Percentiles rank a stretch among this genome's conserved stretches.
Conservation (phyloP, 2,329 filamentous ascomycete species). For the Colletotrichum lentis region DNA sequence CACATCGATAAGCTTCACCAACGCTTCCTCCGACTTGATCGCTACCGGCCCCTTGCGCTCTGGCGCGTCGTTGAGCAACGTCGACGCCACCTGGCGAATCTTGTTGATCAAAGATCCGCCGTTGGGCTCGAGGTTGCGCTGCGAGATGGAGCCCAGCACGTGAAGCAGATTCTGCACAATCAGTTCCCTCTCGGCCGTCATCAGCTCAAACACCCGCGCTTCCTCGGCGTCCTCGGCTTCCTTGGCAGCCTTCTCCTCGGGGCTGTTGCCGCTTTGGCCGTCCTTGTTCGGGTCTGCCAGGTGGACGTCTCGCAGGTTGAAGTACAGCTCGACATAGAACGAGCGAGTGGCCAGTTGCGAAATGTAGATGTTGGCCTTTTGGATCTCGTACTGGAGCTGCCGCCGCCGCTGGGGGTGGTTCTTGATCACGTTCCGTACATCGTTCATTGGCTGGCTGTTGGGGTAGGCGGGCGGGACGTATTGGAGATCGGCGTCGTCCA, state of each 20-base stretch:
- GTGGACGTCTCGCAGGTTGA: constrained; percentile 75
- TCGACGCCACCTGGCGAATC: constrained; percentile 84
- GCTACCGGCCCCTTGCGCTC: constrained; percentile 62
- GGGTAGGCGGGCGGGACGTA: constrained; percentile 63
- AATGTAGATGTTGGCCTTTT: constrained; percentile 89
- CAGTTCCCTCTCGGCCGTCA: constrained; percentile 79
- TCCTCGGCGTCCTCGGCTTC: constrained; percentile 55
- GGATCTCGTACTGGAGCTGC: constrained; percentile 81
- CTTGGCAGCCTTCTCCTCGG: constrained; percentile 50
- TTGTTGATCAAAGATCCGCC: constrained; percentile 76
- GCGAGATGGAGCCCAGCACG: constrained; percentile 79
- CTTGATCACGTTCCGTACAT: constrained; percentile 60
- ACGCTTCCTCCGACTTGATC: constrained; percentile 71
- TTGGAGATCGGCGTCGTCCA: constrained; percentile 58
- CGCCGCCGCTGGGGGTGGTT: constrained; percentile 60
- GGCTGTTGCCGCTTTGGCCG: constrained; percentile 46
- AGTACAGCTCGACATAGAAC: constrained; percentile 87
- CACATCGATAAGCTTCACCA: constrained; percentile 77
- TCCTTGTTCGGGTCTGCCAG: constrained; percentile 55
- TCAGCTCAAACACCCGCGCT: constrained; percentile 65
- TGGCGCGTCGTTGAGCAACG: constrained; percentile 69
- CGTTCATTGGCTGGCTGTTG: constrained; percentile 56
- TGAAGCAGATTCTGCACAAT: constrained; percentile 81
- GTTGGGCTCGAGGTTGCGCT: constrained; percentile 83
- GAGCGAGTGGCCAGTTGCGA: constrained; percentile 83